Percentiles rank a stretch among this genome's conserved stretches.
These are phyloP conservation scores for Pseudognaphalium luteoalbum DNA, from an alignment of 129 eudicot species.

Conservation along the genomic window DNA sequence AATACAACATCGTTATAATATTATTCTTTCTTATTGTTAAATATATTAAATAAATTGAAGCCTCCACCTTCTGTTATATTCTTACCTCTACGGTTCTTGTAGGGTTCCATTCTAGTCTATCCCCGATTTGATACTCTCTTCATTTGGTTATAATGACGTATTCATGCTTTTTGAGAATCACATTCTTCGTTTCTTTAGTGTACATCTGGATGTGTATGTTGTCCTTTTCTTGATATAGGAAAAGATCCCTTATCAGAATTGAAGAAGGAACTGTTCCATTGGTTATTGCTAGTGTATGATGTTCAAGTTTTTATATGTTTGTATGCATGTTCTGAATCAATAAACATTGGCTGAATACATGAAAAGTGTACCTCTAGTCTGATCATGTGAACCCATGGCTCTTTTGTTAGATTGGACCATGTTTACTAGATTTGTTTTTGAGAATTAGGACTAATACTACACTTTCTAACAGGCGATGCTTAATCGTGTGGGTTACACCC, in stretches of 20 bases:
- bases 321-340: not conserved
- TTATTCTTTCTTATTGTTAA: not conserved
- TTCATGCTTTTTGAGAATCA: not conserved
- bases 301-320: not conserved
- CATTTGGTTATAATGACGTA: not conserved
- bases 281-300: not conserved
- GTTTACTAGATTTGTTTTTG: not conserved
- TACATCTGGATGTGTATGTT: not conserved
- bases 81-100: not conserved
- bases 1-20: not conserved
- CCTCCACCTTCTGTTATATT: not conserved
- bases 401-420: not conserved
- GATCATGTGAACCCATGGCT: not conserved
- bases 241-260: not conserved
- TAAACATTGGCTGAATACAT: not conserved
- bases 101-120: not conserved
- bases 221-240: not conserved
- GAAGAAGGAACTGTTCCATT: not conserved
- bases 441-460: not conserved
- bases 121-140: not conserved
- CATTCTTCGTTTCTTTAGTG: not conserved
- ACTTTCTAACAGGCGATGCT: conserved; percentile 69
- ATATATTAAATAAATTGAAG: not conserved
- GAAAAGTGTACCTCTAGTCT: not conserved
- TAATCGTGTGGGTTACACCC: conserved; percentile 86